phyloP scores from a whole-genome alignment of 306 rosid species.

The Gastrolobium bilobum region DNA sequence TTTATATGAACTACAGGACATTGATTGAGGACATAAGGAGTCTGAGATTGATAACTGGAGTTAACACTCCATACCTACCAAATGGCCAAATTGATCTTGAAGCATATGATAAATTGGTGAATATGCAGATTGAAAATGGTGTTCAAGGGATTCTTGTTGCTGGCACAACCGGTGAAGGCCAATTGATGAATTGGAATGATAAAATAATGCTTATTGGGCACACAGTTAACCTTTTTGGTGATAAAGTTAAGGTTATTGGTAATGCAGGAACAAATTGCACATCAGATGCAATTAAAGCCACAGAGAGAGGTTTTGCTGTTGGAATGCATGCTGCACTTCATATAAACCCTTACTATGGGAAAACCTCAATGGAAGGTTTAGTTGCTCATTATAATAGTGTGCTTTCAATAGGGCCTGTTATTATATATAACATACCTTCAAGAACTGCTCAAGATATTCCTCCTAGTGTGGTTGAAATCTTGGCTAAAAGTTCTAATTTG shows the following conservation, averaged over 20 bases:
- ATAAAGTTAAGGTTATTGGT: slow-evolving; percentile 82
- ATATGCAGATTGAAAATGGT: slow-evolving; percentile 71
- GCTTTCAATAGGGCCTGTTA: slow-evolving; percentile 83
- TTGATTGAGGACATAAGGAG: slow-evolving; percentile 66
- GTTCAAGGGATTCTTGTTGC: slow-evolving; percentile 84
- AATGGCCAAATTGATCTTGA: slow-evolving; percentile 87
- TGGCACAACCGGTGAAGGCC: slow-evolving; percentile 94
- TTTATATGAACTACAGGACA: slow-evolving; percentile 58
- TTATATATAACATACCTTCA: slow-evolving; percentile 84
- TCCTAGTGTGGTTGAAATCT: slow-evolving; percentile 59
- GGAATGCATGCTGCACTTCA: slow-evolving; percentile 99
- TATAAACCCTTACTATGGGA: slow-evolving; percentile 94
- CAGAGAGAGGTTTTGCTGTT: slow-evolving; percentile 92
- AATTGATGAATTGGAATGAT: slow-evolving; percentile 88
- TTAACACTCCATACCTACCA: slow-evolving; percentile 83
- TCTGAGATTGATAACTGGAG: slow-evolving; percentile 81
- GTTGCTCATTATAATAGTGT: slow-evolving; percentile 74
- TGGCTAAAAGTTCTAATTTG: slow-evolving; percentile 66
- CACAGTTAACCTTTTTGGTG: slow-evolving; percentile 80
- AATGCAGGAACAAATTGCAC: slow-evolving; percentile 91
- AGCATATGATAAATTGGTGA: slow-evolving; percentile 87
- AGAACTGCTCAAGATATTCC: slow-evolving; percentile 93
- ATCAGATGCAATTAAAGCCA: slow-evolving; percentile 82
- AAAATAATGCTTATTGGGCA: slow-evolving; percentile 92
- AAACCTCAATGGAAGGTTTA: slow-evolving; percentile 82